Evolutionary conservation across 2,329 filamentous ascomycete species (phyloP).

Genomic region (Diplodia sapinea): DNA sequence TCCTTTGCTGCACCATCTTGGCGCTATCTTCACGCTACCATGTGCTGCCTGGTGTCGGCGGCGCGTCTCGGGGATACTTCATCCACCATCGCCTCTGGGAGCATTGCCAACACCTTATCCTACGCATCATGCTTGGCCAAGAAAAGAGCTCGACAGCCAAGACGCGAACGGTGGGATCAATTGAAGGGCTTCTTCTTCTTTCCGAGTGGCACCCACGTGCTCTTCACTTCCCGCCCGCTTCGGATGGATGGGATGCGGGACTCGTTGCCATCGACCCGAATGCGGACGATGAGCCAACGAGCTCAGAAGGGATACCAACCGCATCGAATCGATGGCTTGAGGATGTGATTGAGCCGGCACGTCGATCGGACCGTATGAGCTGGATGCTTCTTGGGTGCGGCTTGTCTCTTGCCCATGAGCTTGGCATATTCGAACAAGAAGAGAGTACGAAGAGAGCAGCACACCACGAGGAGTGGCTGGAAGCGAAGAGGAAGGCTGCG

Average conservation of each 20-base stretch:
- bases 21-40: slow-evolving; percentile 62
- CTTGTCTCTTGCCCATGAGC: slow-evolving; percentile 59
- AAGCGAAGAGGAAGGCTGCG: slow-evolving; percentile 38
- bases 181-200: slow-evolving; percentile 61
- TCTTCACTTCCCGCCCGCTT: slow-evolving; percentile 60
- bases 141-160: slow-evolving; percentile 59
- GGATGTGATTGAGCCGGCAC: slow-evolving; percentile 61
- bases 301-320: slow-evolving; percentile 42
- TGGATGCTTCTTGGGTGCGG: slow-evolving; percentile 65
- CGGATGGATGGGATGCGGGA: slow-evolving; percentile 63
- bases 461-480: neutral
- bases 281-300: slow-evolving; percentile 44
- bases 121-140: slow-evolving; percentile 60
- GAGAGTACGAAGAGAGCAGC: slow-evolving; percentile 34
- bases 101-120: slow-evolving; percentile 60
- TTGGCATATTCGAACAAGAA: slow-evolving; percentile 57
- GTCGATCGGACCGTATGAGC: slow-evolving; percentile 63
- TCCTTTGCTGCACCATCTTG: slow-evolving; percentile 60
- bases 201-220: slow-evolving; percentile 64
- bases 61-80: slow-evolving; percentile 57
- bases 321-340: slow-evolving; percentile 56
- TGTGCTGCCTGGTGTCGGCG: slow-evolving; percentile 47
- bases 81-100: slow-evolving; percentile 62
- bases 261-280: slow-evolving; percentile 53
- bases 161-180: slow-evolving; percentile 57